These are phyloP conservation scores for Beta macrorhiza DNA, from an alignment of 179 eudicot genomes.

Conservation along the genomic window DNA sequence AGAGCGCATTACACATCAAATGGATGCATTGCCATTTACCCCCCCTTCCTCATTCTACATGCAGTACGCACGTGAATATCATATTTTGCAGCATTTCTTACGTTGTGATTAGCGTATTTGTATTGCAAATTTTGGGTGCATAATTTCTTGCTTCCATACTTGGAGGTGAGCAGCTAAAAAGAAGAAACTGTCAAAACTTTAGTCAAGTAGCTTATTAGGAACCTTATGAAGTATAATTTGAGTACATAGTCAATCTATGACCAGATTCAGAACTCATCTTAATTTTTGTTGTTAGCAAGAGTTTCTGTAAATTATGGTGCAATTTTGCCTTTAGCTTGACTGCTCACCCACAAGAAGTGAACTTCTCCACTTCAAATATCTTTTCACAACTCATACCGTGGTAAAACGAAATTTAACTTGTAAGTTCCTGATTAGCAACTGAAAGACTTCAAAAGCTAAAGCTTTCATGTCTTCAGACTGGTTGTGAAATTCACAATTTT, in stretches of 20 bases:
- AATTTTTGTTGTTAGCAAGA: neutral
- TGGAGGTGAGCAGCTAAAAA: neutral
- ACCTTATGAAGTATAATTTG: neutral
- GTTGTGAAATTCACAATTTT: neutral
- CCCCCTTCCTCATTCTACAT: neutral
- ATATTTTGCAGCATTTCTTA: neutral
- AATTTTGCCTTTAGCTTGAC: neutral
- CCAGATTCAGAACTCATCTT: neutral
- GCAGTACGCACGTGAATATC: neutral
- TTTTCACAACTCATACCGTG: neutral
- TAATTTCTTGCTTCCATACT: neutral
- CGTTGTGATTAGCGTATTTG: neutral
- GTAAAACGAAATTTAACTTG: neutral
- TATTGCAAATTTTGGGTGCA: neutral
- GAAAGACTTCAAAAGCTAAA: neutral
- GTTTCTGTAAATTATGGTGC: neutral
- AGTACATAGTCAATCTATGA: neutral
- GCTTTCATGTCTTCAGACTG: neutral
- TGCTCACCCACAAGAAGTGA: neutral
- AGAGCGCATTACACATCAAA: neutral
- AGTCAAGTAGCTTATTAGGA: neutral
- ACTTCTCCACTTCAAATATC: neutral
- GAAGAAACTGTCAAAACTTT: neutral
- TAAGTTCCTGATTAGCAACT: neutral
- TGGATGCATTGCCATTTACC: no score